Percentiles rank a stretch among this genome's conserved stretches.
Conservation (phyloP, 2,329 filamentous ascomycete genomes). For the Aspergillus chevalieri region DNA sequence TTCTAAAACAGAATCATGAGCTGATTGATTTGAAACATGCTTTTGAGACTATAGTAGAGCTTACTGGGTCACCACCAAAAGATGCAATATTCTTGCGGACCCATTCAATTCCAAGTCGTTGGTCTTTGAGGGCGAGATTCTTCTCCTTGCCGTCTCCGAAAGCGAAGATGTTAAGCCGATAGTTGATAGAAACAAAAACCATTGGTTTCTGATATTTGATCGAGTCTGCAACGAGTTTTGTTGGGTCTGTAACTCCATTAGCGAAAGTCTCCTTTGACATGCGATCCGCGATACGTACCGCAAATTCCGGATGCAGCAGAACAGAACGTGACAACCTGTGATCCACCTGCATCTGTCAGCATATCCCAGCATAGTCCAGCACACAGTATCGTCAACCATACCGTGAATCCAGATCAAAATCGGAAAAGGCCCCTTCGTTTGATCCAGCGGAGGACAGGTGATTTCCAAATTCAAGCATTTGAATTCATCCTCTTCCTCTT, state of each 20-base stretch:
- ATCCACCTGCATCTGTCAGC: conserved; percentile 27
- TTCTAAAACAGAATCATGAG: conserved; percentile 14
- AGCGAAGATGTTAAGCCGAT: conserved; percentile 42
- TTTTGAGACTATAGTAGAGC: too few relatives aligned
- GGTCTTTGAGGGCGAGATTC: conserved; percentile 37
- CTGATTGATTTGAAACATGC: background rate
- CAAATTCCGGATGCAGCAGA: conserved; percentile 38
- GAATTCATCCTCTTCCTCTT: conserved; percentile 39
- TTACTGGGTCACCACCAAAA: conserved; percentile 36
- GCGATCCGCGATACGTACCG: conserved; percentile 21
- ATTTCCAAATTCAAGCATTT: conserved; percentile 42
- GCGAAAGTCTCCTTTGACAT: background rate
- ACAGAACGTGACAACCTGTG: conserved; percentile 42
- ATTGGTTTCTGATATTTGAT: conserved; percentile 29
- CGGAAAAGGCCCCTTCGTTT: conserved; percentile 18
- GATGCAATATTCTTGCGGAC: conserved; percentile 33
- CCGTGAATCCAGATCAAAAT: conserved; percentile 46
- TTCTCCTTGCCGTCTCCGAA: conserved; percentile 38
- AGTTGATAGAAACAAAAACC: conserved; percentile 40
- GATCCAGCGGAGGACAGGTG: conserved; percentile 17
- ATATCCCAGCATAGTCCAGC: background rate
- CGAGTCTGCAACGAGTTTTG: conserved; percentile 32
- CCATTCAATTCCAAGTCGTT: conserved; percentile 34
- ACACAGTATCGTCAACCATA: conserved; percentile 2
- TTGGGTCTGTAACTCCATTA: conserved; percentile 22